Conservation (phyloP, 306 rosid species). For the Rubus idaeus region DNA sequence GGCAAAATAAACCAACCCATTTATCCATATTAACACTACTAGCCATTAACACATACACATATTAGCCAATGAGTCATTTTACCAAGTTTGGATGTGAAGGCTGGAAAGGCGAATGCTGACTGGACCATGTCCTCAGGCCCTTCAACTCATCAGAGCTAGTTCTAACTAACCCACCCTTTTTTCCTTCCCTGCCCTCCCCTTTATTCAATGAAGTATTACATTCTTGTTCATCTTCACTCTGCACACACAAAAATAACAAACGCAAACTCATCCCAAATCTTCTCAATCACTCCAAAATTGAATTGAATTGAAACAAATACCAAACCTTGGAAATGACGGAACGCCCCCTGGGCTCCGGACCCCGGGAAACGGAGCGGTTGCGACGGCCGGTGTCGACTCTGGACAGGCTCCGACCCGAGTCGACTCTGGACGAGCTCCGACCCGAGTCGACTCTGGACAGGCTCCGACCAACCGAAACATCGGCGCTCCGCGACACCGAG, state of each 20-base stretch:
- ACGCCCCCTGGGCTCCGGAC: constrained; percentile 48
- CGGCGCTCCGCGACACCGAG: constrained; percentile 36
- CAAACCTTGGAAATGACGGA: constrained; percentile 65
- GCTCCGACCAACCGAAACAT: constrained; percentile 29
- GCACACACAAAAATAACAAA: constrained; percentile 31
- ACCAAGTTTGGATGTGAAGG: constrained; percentile 47
- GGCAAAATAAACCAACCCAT: constrained; percentile 23
- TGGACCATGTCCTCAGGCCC: constrained; percentile 51
- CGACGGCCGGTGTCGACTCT: constrained; percentile 48
- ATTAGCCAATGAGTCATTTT: constrained; percentile 24
- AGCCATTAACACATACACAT: constrained; percentile 3
- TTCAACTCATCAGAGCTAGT: constrained; percentile 39
- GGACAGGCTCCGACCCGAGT: constrained; percentile 43
- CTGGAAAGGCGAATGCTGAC: constrained; percentile 45
- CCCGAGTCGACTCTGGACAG: neutral
- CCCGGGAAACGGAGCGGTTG: constrained; percentile 59
- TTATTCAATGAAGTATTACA: constrained; percentile 13
- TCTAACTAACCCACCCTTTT: constrained; percentile 40
- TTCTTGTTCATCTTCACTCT: constrained; percentile 81
- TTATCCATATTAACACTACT: neutral
- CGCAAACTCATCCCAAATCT: neutral
- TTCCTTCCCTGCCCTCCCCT: constrained; percentile 16
- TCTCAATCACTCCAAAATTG: neutral
- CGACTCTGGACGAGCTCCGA: constrained; percentile 17
- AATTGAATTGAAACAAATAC: neutral